Percentiles rank a stretch among this genome's conserved stretches.
These are phyloP conservation scores for Amborella trichopoda DNA, from an alignment of 164 flowering plant species.

Conservation along the genomic window DNA sequence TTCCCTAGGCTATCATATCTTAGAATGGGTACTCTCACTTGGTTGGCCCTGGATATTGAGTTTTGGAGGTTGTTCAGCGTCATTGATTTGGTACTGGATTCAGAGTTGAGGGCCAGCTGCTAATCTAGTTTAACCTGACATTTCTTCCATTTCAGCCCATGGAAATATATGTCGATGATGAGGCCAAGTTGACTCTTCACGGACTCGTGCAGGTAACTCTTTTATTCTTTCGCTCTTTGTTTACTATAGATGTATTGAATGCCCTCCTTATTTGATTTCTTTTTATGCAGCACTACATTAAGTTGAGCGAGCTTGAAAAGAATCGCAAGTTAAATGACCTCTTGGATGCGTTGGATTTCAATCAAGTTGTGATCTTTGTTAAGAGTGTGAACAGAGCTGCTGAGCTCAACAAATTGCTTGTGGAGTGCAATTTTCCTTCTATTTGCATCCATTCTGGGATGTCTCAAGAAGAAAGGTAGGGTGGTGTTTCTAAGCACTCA, in stretches of 20 bases:
- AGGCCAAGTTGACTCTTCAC: conserved; percentile 95
- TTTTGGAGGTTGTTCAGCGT: conserved; percentile 25
- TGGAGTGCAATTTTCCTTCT: conserved; percentile 96
- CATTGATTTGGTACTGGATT: conserved; percentile 55
- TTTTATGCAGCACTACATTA: conserved; percentile 82
- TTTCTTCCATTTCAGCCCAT: conserved; percentile 94
- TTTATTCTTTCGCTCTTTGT: not conserved
- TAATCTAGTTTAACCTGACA: conserved; percentile 57
- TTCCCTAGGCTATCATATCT: too few species aligned
- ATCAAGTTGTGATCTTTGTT: conserved; percentile 95
- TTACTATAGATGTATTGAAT: not conserved
- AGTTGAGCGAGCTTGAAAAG: conserved; percentile 81
- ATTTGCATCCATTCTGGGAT: conserved; percentile 98
- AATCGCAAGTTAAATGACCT: conserved; percentile 97
- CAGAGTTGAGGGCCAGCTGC: conserved; percentile 41
- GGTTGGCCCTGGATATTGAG: conserved; percentile 25
- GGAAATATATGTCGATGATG: conserved; percentile 99
- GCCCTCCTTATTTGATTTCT: not conserved
- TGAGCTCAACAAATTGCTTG: conserved; percentile 85
- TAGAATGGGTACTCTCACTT: too few species aligned
- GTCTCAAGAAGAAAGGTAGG: conserved; percentile 98
- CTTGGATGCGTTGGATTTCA: conserved; percentile 97
- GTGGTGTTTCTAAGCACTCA: too few species aligned
- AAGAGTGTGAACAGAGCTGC: conserved; percentile 96
- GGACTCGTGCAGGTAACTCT: conserved; percentile 89